Percentiles rank a stretch among this genome's conserved stretches.
Evolutionary conservation across 176 grass and related monocot species (phyloP).

Genomic region (Urochloa ruziziensis): DNA sequence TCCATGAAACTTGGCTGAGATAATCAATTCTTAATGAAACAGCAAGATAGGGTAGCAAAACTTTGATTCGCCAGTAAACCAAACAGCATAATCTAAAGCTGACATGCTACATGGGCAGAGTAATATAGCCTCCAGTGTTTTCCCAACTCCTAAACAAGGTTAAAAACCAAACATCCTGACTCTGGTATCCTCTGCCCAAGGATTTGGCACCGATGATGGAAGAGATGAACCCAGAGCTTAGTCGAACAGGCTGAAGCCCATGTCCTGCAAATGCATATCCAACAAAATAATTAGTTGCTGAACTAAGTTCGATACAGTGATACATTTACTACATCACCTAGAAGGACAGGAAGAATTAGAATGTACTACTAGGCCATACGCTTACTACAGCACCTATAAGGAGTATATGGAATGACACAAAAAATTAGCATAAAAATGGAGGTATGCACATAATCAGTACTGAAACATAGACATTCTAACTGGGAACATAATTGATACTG

Average conservation of each 20-base stretch:
- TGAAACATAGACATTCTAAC: too few relatives aligned
- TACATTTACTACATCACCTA: too few relatives aligned
- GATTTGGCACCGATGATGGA: background rate
- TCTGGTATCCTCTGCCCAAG: background rate
- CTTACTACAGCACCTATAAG: too few relatives aligned
- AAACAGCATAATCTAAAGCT: slow-evolving; percentile 16
- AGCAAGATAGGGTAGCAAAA: background rate
- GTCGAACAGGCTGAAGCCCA: slow-evolving; percentile 56
- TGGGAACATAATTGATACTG: too few relatives aligned
- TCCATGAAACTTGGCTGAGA: background rate
- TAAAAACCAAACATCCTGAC: slow-evolving; percentile 21
- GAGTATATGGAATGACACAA: too few relatives aligned
- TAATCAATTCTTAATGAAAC: background rate
- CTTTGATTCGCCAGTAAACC: slow-evolving; percentile 24
- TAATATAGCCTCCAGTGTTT: background rate
- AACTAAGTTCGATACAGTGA: too few relatives aligned
- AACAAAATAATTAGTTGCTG: background rate
- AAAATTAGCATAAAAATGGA: too few relatives aligned
- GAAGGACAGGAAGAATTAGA: too few relatives aligned
- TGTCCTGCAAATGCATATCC: slow-evolving; percentile 34
- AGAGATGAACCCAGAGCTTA: background rate
- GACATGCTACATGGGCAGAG: slow-evolving; percentile 11
- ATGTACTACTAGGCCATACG: too few relatives aligned
- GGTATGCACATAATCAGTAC: too few relatives aligned
- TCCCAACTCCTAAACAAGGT: slow-evolving; percentile 24